A percentile compares a stretch with the other conserved stretches of the same genome.
These are phyloP conservation scores for Hygrophoropsis aurantiaca DNA, from an alignment of 768 basidiomycete genomes.

Conservation along the genomic window DNA sequence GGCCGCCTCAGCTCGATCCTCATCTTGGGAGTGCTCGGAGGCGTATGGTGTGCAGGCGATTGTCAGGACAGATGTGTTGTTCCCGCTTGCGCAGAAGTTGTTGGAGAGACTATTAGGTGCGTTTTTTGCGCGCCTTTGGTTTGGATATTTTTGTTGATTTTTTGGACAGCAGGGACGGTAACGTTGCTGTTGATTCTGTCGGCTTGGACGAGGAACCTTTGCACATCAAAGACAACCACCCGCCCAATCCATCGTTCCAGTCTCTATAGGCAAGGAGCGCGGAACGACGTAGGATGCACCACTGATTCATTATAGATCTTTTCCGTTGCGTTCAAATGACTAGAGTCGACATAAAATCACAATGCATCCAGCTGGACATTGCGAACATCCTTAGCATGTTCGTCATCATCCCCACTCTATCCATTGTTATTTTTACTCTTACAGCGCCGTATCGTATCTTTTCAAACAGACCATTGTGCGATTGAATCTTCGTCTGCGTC, in stretches of 20 bases:
- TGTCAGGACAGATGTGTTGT: conserved; percentile 77
- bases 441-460: no score
- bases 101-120: conserved; percentile 76
- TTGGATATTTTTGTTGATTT: background rate
- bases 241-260: conserved; percentile 37
- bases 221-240: conserved; percentile 63
- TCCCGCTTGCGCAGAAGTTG: conserved; percentile 79
- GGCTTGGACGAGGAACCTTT: conserved; percentile 40
- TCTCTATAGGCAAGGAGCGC: no score
- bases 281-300: no score
- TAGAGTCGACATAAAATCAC: no score
- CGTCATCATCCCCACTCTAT: no score
- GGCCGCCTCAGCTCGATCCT: conserved; percentile 86
- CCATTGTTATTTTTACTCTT: no score
- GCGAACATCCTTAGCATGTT: no score
- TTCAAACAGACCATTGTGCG: no score
- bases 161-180: conserved; percentile 49
- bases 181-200: conserved; percentile 59
- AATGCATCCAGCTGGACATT: no score
- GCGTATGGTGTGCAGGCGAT: conserved; percentile 87
- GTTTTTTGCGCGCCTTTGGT: conserved; percentile 9
- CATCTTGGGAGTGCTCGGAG: conserved; percentile 87
- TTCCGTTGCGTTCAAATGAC: no score
- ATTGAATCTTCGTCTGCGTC: no score
- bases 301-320: no score